Base-by-base conservation (phyloP, 2,329 filamentous ascomycete genomes). In the Aspergillus uvarum region DNA sequence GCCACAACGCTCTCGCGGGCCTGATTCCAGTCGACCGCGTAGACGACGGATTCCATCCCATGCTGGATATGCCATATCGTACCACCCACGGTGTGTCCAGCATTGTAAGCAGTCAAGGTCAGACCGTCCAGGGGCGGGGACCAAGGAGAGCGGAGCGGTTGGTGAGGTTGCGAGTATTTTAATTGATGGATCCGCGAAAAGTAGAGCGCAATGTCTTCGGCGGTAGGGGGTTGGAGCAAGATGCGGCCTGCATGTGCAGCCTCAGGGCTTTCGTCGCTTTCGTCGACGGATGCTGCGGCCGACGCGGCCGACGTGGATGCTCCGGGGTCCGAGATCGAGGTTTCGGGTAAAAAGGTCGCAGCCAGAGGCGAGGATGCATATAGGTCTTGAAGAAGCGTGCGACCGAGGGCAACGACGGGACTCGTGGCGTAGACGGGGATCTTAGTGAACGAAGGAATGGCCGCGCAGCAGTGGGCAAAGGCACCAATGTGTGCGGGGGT, bases 1-100 rank as follows among this genome's bases (percentile, higher is more conserved):
- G 94, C 88, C 61, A 96, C 88, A 16, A 98, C 92, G 77, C 96
- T 96, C 74, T 99, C 95, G 67, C 92, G 87, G n/a, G 90, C 92
- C 77, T 97, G 93, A 69, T 97, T 97, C 95, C 95, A 99, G 72
- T 98, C 94, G 19, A 97, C 91, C 0, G 95, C 94, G 70, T 99
- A 98, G 1, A 99, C 93, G 47, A 99, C 94, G 0, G 93, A 97
- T 75, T 99, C 95, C 72, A 97, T 84, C 0, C 93, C 92, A 79
- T 98, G 92, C 70, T 98, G 94, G 65, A 99, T 93, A 71, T 98
- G 94, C 95, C 95, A 99, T 80, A 99, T 96, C 24, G 95, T 98
- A 58, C 95, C 95, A 74, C 95, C 95, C 0, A 98, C 85, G 0
- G 94, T 97, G 73, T 97, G 94, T 64, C 95, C 95, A 7, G 95